Evolutionary conservation across 139 green algal genomes (phyloP).

Genomic region (Haematococcus lacustris): DNA sequence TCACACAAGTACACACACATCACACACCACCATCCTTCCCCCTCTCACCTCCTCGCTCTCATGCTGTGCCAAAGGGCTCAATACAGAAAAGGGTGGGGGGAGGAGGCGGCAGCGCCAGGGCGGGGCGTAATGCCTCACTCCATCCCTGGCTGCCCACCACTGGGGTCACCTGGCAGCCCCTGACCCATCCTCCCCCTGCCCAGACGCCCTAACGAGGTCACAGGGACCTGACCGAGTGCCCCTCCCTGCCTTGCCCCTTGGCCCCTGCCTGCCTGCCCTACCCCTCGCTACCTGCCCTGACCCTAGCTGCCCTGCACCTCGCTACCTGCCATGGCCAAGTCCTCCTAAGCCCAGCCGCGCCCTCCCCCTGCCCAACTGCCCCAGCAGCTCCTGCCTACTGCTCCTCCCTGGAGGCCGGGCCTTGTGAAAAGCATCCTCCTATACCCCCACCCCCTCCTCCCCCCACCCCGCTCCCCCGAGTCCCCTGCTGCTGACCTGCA

Average conservation of each 20-base stretch:
- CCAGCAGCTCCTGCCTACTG: not conserved
- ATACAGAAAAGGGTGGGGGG: no score
- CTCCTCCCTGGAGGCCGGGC: not conserved
- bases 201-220: no score
- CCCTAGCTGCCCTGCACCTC: not conserved
- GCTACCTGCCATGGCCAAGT: not conserved
- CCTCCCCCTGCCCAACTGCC: not conserved
- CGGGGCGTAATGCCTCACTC: not conserved
- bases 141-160: not conserved
- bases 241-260: no score
- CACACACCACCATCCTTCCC: not conserved
- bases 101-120: not conserved
- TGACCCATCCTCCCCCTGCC: no score
- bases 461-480: not conserved
- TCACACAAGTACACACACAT: not conserved
- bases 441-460: not conserved
- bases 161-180: not conserved
- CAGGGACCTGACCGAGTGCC: no score
- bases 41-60: not conserved
- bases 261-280: no score
- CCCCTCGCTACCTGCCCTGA: no score
- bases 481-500: constrained; percentile 58
- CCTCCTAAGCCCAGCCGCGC: not conserved
- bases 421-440: not conserved
- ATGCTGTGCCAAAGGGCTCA: no score